A percentile compares a stretch with the other conserved stretches of the same genome.
Conservation (phyloP, 2,329 filamentous ascomycete species). For the Delphinella strobiligena region DNA sequence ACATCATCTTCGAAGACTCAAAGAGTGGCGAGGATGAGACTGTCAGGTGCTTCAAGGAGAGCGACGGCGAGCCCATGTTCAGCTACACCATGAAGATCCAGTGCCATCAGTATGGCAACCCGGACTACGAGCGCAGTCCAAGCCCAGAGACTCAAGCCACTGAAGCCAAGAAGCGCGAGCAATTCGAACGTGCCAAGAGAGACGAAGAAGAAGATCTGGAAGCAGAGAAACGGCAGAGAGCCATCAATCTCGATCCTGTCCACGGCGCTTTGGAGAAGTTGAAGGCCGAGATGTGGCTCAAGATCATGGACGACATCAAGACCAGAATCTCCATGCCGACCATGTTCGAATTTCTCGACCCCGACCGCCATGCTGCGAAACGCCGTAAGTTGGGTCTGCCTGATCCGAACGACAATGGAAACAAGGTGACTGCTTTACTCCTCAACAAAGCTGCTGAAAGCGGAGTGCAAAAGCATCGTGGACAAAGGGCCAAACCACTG, state of each 20-base stretch:
- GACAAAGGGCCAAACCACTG: slow-evolving; percentile 29
- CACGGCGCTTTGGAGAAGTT: slow-evolving; percentile 69
- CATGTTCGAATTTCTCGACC: slow-evolving; percentile 71
- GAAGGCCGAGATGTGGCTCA: slow-evolving; percentile 69
- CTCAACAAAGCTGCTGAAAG: slow-evolving; percentile 45
- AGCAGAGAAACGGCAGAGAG: slow-evolving; percentile 78
- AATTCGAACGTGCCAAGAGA: slow-evolving; percentile 52
- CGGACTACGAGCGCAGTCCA: slow-evolving; percentile 46
- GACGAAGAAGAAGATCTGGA: slow-evolving; percentile 76
- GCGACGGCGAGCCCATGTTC: slow-evolving; percentile 75
- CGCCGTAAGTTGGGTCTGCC: slow-evolving; percentile 67
- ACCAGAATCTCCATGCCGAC: slow-evolving; percentile 72
- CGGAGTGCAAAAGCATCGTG: slow-evolving; percentile 46
- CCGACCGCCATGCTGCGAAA: slow-evolving; percentile 66
- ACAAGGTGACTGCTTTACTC: slow-evolving; percentile 36
- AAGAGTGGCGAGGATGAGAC: slow-evolving; percentile 67
- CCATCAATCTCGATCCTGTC: slow-evolving; percentile 83
- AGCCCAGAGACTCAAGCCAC: slow-evolving; percentile 38
- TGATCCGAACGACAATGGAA: slow-evolving; percentile 47
- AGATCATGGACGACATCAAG: slow-evolving; percentile 79
- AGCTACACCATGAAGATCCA: slow-evolving; percentile 91
- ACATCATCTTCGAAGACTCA: slow-evolving; percentile 76
- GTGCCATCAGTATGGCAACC: slow-evolving; percentile 57
- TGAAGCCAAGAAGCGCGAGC: slow-evolving; percentile 46
- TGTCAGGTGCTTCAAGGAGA: slow-evolving; percentile 64